phyloP scores from a whole-genome alignment of 2,329 filamentous ascomycete species.

The Nigrospora oryzae region DNA sequence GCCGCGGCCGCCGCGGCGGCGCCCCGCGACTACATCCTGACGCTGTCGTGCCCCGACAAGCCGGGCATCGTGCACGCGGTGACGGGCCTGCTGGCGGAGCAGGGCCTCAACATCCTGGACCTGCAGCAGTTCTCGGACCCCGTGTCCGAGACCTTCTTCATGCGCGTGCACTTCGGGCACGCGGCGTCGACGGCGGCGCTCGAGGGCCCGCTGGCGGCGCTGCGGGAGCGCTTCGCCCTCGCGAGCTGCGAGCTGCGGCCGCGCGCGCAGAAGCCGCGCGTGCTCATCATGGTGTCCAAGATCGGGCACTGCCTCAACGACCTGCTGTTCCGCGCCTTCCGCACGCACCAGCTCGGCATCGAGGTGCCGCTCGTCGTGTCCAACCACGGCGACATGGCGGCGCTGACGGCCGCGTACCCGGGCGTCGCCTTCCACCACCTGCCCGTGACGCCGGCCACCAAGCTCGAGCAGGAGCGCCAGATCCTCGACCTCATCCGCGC shows the following conservation, averaged over 20 bases:
- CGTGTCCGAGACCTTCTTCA: constrained; percentile 70
- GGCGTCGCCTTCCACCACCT: constrained; percentile 74
- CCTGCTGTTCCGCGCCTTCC: constrained; percentile 70
- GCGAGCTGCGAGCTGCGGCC: constrained; percentile 59
- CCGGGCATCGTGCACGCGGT: constrained; percentile 80
- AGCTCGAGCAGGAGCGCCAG: constrained; percentile 61
- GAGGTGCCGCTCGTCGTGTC: constrained; percentile 73
- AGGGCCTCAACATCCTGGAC: constrained; percentile 74
- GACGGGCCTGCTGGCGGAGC: constrained; percentile 64
- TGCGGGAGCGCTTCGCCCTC: constrained; percentile 59
- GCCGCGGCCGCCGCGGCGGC: background rate
- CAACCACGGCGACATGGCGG: constrained; percentile 68
- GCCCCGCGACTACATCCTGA: constrained; percentile 59
- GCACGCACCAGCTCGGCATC: constrained; percentile 59
- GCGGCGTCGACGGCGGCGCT: constrained; percentile 44
- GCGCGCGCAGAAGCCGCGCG: constrained; percentile 60
- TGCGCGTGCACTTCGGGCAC: constrained; percentile 76
- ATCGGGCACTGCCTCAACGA: constrained; percentile 83
- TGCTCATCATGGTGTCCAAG: constrained; percentile 85
- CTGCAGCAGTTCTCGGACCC: constrained; percentile 79
- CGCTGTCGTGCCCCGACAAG: constrained; percentile 76
- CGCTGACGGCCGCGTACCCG: constrained; percentile 58
- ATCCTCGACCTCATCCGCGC: constrained; percentile 63
- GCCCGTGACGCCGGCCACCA: constrained; percentile 71
- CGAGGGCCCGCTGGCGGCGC: constrained; percentile 44